Base-by-base conservation (phyloP, 192 early-diverging fungal genomes). In the Coemansia pectinata region DNA sequence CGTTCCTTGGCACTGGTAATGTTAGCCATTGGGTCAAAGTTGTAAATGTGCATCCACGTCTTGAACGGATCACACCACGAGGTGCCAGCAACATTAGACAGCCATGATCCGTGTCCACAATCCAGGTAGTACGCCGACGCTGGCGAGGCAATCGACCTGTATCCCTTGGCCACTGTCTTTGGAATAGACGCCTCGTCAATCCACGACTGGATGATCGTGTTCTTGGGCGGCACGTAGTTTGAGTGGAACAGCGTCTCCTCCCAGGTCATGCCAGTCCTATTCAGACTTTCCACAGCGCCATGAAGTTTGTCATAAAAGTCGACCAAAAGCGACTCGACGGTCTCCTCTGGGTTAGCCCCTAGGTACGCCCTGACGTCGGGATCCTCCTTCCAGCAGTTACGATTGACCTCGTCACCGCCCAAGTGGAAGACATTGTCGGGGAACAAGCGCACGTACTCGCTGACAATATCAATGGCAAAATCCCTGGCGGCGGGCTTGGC, bases 1-100 rank as follows among this genome's bases (percentile, higher is more conserved):
- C 74, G 76, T 66, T 93, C 79, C 17, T 70, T 72, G 12, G 75
- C 29, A 1, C 71, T 73, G 5, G 81, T 85, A 69, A 91, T 77
- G 33, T 86, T 86, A 44, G 86, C 82, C 52, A 83, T 84, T 41
- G 88, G 81, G 66, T 91, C 86, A 72, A 85, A 92, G 57, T 77
- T 72, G 73, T 93, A 91, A 53, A 91, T 85, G 52, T 87, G 86
- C 79, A 90, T 87, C 91, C 90, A 91, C 31, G 86, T 72, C 85
- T 90, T 90, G 87, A 83, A 91, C 41, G 92, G 90, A 39, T 81
- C 84, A 77, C 91, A 93, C 90, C 91, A 93, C 34, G 89, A 91
- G 47, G 78, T 84, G 70, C 88, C 88, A 31, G 78, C 74, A 65
- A 84, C 86, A 68, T 91, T 88, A 8, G 87, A 45, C 63, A 92